Base-by-base conservation (phyloP, 345 rosid genomes). In the Mallotus nudiflorus region DNA sequence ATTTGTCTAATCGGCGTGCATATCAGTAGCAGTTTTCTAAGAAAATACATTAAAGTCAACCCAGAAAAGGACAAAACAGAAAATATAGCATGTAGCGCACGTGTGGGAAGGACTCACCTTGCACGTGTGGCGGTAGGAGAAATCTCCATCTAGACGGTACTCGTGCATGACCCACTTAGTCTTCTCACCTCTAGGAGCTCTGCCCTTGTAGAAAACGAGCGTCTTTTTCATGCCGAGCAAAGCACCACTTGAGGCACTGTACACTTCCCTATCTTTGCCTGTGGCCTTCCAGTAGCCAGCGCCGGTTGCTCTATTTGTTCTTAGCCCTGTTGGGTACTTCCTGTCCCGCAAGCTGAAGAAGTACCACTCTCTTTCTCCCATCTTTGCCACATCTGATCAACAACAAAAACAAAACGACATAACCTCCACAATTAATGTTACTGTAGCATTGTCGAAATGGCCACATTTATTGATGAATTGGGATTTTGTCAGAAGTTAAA, bases 151-250 rank as follows among this genome's bases (percentile, higher is more conserved):
- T 9, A 92, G 86, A 50, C 96, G 96, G 86, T 92, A 92, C 80
- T 89, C 97, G 69, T 92, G 97, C 97, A 92, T 89, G 81, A 92
- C 93, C 97, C 97, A 92, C 78, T 86, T 92, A 63, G 96, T 92
- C 77, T 92, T 92, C 73, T 85, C 89, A 5, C 98, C 98, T 40
- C 96, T 88, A 6, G 94, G 96, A 44, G 97, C 97, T 63, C 97
- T 85, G 28, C 97, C 97, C 31, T 80, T 81, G 83, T 90, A 92
- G 77, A 92, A 92, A 61, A 92, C 97, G 1, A 92, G 82, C 9
- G 96, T 90, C 69, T 92, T 92, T 76, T 92, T 92, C 94, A 90
- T 85, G 28, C 97, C 97, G n/a, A 92, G 84, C n/a, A 90, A 82
- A 0, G 77, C 71, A 33, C 88, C 91, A 55, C 67, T 83, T 28